These are phyloP conservation scores for Epichloe coenophiala DNA, from an alignment of 2,329 filamentous ascomycete species.

Conservation along the genomic window DNA sequence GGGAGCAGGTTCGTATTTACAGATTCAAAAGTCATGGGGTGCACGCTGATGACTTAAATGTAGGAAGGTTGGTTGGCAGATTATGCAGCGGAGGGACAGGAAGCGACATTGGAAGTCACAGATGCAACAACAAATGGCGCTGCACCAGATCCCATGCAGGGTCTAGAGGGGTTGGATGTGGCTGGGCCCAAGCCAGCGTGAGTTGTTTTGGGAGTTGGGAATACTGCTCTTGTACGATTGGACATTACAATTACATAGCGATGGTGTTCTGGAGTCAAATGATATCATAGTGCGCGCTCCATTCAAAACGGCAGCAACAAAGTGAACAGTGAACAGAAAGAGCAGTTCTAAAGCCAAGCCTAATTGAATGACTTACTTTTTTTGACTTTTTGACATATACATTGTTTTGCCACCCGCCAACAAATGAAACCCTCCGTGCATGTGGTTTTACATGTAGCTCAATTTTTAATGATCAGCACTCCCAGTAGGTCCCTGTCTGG, in stretches of 20 bases:
- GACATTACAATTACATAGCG: slow-evolving; percentile 29
- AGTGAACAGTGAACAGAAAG: slow-evolving; percentile 7
- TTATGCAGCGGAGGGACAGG: slow-evolving; percentile 66
- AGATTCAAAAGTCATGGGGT: neutral
- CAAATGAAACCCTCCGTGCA: slow-evolving; percentile 3
- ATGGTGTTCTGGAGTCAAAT: slow-evolving; percentile 26
- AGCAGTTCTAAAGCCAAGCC: neutral
- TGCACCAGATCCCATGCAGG: slow-evolving; percentile 84
- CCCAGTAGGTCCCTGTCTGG: slow-evolving; percentile 46
- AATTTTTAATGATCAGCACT: slow-evolving; percentile 20
- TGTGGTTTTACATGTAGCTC: slow-evolving; percentile 1
- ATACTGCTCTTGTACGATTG: slow-evolving; percentile 8
- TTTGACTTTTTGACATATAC: slow-evolving; percentile 8
- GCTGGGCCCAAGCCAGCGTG: slow-evolving; percentile 75
- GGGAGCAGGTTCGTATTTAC: slow-evolving; percentile 71
- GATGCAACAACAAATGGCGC: slow-evolving; percentile 27
- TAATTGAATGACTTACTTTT: slow-evolving; percentile 8
- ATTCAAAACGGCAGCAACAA: slow-evolving; percentile 10
- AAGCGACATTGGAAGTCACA: slow-evolving; percentile 28
- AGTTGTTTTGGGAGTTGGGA: slow-evolving; percentile 12
- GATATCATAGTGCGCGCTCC: slow-evolving; percentile 7
- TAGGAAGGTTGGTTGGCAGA: slow-evolving; percentile 91
- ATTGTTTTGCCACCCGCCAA: slow-evolving; percentile 5
- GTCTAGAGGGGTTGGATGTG: slow-evolving; percentile 82
- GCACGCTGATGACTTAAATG: neutral